Evolutionary conservation across 164 flowering plant genomes (phyloP), one percentile per base, ranked within the genome.

Genomic region (Taxillus chinensis): DNA sequence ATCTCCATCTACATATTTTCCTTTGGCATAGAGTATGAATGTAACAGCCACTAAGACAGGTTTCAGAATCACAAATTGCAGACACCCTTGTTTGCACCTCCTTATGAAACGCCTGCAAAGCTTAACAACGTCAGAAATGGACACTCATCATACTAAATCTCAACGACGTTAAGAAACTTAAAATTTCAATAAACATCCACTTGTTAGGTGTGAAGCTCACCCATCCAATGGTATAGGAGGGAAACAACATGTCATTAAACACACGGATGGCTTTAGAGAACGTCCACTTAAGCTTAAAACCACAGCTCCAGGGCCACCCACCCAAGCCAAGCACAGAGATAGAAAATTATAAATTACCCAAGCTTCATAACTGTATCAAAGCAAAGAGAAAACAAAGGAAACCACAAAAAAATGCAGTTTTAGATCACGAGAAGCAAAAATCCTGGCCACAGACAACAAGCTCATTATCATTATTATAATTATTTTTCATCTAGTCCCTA

Each of bases 281-380:
- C 89, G 80, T 27, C 98, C 98, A 75, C 79, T 80, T 62, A 92
- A 80, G 74, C 90, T 92, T 63, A 90, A 57, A 42, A 90, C 96
- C 72, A 90, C 98, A 65, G 98, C 85, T 68, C 98, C 97, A 12
- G 98, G 98, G 37, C 98, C 98, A 68, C 98, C 98, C 53, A 93
- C 99, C 99, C 99, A 93, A 54, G 91, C 99, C 74, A 93, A 71
- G 86, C 99, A 93, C 49, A 93, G 66, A 12, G 97, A 86, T 60
- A 93, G 74, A 61, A 93, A 93, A 74, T 93, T 93, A 69, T 93
- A 93, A 14, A 93, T 93, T 68, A 92, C 98, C 96, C 98, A 92
- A 49, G 98, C 98, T 83, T 92, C 98, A 74, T 92, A 92, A 64
- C 98, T 92, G 85, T 67, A 79, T 83, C 62, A 74, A 5, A 5